Percentiles rank a stretch among this genome's conserved stretches.
These are phyloP conservation scores for Metschnikowia drakensbergensis DNA, from an alignment of 805 yeast species.

Conservation along the genomic window DNA sequence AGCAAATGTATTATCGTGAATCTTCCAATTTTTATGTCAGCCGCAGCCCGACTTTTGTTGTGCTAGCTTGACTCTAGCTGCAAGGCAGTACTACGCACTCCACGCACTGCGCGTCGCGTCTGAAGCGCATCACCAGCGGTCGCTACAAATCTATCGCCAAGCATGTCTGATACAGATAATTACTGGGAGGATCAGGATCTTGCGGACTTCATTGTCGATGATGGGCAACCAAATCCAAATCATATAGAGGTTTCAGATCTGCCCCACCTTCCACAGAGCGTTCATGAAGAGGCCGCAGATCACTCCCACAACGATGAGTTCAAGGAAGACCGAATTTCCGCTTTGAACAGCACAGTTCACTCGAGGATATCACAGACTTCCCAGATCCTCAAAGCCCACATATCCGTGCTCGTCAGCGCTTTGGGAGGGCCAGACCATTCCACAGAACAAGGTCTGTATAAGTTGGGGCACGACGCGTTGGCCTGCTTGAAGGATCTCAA, in stretches of 20 bases:
- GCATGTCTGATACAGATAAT: slow-evolving; percentile 1
- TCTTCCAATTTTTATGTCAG: too few relatives aligned
- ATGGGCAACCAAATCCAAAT: slow-evolving; percentile 8
- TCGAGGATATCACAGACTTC: slow-evolving; percentile 36
- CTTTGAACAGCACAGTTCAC: slow-evolving; percentile 23
- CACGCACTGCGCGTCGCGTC: slow-evolving; percentile 7
- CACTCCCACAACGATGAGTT: slow-evolving; percentile 16
- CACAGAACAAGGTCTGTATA: slow-evolving; percentile 55
- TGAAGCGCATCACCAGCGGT: neutral
- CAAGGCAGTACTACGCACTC: neutral
- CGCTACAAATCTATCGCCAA: neutral
- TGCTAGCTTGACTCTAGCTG: too few relatives aligned
- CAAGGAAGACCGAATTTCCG: slow-evolving; percentile 8
- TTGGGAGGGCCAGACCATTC: slow-evolving; percentile 85
- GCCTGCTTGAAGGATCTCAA: slow-evolving; percentile 86
- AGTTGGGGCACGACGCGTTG: slow-evolving; percentile 81
- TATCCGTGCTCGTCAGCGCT: slow-evolving; percentile 79
- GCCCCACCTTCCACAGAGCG: neutral
- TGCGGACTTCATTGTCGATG: slow-evolving; percentile 35
- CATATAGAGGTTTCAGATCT: neutral
- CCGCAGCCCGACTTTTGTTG: too few relatives aligned
- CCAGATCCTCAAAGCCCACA: slow-evolving; percentile 60
- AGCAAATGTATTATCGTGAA: too few relatives aligned
- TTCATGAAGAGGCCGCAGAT: slow-evolving; percentile 2
- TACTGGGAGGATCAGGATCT: slow-evolving; percentile 26